Percentiles rank a stretch among this genome's conserved stretches.
Conservation (phyloP, 768 basidiomycete genomes). For the Saitozyma podzolica region DNA sequence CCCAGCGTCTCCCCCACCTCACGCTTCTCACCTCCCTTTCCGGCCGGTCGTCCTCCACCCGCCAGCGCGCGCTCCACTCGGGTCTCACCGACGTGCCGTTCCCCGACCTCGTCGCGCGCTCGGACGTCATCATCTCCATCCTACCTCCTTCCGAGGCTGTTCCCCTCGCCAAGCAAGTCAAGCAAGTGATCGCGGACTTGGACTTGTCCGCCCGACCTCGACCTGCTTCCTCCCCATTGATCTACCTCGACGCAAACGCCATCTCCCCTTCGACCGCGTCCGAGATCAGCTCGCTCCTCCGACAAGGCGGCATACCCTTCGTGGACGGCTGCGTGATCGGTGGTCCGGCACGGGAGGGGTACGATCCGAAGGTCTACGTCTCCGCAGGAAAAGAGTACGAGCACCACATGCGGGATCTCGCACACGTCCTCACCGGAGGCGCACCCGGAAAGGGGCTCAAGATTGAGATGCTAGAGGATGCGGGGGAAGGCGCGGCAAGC, state of each 20-base stretch:
- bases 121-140: constrained; percentile 61
- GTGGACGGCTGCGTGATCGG: constrained; percentile 65
- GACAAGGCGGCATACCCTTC: constrained; percentile 54
- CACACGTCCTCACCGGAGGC: too few relatives aligned
- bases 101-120: constrained; percentile 52
- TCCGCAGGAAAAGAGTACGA: constrained; percentile 54
- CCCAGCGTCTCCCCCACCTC: constrained; percentile 47
- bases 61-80: constrained; percentile 58
- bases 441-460: too few relatives aligned
- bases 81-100: constrained; percentile 58
- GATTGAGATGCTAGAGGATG: too few relatives aligned
- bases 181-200: too few relatives aligned
- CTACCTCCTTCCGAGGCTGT: constrained; percentile 58
- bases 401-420: too few relatives aligned
- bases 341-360: constrained; percentile 57
- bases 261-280: constrained; percentile 60
- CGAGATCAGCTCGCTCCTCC: constrained; percentile 58
- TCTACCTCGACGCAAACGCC: constrained; percentile 65
- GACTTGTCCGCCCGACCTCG: too few relatives aligned
- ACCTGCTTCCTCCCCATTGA: constrained; percentile 17
- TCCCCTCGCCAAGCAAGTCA: constrained; percentile 21
- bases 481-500: constrained; percentile 59
- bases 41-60: constrained; percentile 60
- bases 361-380: constrained; percentile 63
- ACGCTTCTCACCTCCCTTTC: constrained; percentile 62